Evolutionary conservation across 1,139 yeast genomes (phyloP).

Genomic region (Debaryomyces singareniensis): DNA sequence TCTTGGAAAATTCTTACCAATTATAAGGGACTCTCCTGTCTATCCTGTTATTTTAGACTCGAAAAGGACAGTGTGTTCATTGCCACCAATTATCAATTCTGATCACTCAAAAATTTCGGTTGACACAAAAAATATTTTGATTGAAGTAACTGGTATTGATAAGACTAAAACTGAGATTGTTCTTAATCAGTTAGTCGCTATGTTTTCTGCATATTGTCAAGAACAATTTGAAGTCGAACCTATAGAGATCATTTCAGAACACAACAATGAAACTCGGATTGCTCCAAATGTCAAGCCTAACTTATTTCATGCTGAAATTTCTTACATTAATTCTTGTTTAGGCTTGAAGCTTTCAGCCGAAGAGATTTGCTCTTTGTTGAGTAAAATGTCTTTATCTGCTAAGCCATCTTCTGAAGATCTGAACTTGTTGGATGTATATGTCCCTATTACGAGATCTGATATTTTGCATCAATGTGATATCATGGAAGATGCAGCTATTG

Average conservation of each 20-base stretch:
- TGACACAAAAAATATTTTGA: constrained; percentile 80
- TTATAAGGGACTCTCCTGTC: constrained; percentile 83
- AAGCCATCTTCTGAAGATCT: constrained; percentile 41
- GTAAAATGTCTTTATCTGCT: constrained; percentile 78
- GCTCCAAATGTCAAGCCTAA: constrained; percentile 72
- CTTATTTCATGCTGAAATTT: constrained; percentile 65
- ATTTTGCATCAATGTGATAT: constrained; percentile 96
- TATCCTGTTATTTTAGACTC: constrained; percentile 87
- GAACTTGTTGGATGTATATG: constrained; percentile 57
- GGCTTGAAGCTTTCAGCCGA: constrained; percentile 69
- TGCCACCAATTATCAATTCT: constrained; percentile 97
- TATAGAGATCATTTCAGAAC: constrained; percentile 75
- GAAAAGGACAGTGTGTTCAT: constrained; percentile 72
- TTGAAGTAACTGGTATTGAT: constrained; percentile 95
- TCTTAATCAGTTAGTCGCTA: constrained; percentile 85
- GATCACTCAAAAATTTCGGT: constrained; percentile 83
- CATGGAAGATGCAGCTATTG: constrained; percentile 98
- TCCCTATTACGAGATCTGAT: constrained; percentile 95
- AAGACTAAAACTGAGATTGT: constrained; percentile 89
- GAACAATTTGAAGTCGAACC: constrained; percentile 85
- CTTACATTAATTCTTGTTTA: constrained; percentile 86
- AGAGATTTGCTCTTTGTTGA: constrained; percentile 62
- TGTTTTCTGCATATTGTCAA: constrained; percentile 85
- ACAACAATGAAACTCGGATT: constrained; percentile 70
- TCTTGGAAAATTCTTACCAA: constrained; percentile 80